Base-by-base conservation (phyloP, 1,139 yeast species). In the Candida albicans region DNA sequence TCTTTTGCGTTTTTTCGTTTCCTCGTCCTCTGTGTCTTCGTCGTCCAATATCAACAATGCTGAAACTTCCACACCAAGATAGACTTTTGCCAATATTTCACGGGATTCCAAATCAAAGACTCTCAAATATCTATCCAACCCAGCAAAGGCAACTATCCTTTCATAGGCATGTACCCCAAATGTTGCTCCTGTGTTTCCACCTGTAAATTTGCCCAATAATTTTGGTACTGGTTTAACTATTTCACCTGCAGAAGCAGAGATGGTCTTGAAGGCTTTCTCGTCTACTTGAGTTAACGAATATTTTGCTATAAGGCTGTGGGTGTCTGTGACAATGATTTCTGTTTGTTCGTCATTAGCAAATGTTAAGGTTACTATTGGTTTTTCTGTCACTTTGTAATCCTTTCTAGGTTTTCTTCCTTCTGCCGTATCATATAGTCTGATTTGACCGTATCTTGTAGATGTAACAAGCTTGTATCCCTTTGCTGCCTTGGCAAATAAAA, bases 121-220 rank as follows among this genome's bases (percentile, higher is more conserved):
- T 45, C 97, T 75, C 35, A 89, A 73, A 59, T 89, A 91, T 57
- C 96, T 75, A 59, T 91, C 98, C 32, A 90, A 73, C 0, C 96
- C 96, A 35, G 96, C 96, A 24, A 89, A 74, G 11, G 67, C 74
- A 29, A 71, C 57, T 9, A 68, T 53, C 42, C 61, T 63, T 33
- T 61, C 57, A 12, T 50, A 51, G 9, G 60, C 54, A 37, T 54
- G 57, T 13, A 62, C 55, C 7, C 66, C 71, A 54, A 64, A 65
- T 2, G 71, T 64, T 13, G 78, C 77, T 50, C 79, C 79, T 15
- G 77, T 70, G 52, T 73, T 73, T 3, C 73, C 71, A 8, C 77
- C 78, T 5, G 67, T 57, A 52, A 55, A 73, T 47, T 73, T 73
- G 6, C 78, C 79, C 37, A 72, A 56, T 29, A 70, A 57, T 48